These are phyloP conservation scores for Arthrobotrys entomopaga DNA, from an alignment of 2,329 filamentous ascomycete genomes.

Conservation along the genomic window DNA sequence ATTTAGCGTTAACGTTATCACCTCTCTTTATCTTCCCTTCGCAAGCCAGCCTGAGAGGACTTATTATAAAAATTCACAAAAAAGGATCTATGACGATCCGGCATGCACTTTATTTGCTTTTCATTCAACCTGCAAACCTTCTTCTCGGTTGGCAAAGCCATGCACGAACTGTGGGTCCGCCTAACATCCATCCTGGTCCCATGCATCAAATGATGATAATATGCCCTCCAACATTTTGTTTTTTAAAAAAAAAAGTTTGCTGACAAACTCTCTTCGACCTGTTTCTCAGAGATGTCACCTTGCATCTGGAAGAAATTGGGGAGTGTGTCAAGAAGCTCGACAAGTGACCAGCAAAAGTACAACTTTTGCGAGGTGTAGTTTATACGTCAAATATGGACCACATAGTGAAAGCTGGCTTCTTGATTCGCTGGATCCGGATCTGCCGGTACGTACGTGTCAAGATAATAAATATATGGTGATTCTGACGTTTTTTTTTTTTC, in stretches of 20 bases:
- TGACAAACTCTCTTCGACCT: conserved; percentile 39
- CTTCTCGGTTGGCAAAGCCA: conserved; percentile 49
- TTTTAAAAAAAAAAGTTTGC: conserved; percentile 10
- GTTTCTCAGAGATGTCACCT: conserved; percentile 32
- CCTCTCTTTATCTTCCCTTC: conserved; percentile 4
- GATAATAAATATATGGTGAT: background rate
- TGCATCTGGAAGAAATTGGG: conserved; percentile 21
- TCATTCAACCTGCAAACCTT: conserved; percentile 1
- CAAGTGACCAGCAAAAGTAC: background rate
- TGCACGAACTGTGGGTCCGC: conserved; percentile 49
- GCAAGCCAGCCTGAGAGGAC: conserved; percentile 34
- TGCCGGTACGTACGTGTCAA: conserved; percentile 21
- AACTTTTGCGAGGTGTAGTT: conserved; percentile 3
- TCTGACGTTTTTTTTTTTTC: background rate
- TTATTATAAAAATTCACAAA: background rate
- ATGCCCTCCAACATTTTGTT: too few relatives aligned
- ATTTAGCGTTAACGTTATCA: conserved; percentile 15
- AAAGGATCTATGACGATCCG: conserved; percentile 22
- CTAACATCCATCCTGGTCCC: conserved; percentile 49
- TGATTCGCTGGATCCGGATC: conserved; percentile 41
- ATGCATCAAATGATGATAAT: conserved; percentile 54
- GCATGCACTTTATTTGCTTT: conserved; percentile 36
- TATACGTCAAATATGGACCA: conserved; percentile 28
- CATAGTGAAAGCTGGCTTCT: background rate
- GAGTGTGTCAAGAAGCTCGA: conserved; percentile 23